Evolutionary conservation across 208 protist species (phyloP).

Genomic region (Wallacemonas sp.): DNA sequence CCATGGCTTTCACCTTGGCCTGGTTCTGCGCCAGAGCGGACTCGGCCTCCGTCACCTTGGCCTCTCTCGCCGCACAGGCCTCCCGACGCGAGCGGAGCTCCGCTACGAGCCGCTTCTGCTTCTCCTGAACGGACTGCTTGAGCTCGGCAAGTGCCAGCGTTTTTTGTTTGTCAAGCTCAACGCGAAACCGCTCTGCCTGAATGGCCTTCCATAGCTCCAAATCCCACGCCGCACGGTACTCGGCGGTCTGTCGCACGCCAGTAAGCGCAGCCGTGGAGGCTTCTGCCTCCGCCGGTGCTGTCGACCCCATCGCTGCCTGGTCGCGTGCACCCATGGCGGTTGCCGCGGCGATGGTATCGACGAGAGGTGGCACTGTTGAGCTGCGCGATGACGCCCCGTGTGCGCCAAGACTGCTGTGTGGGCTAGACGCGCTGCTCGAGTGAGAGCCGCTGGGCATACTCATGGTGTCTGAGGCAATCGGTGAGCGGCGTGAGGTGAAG

Average conservation of each 20-base stretch:
- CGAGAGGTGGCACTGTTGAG: no score
- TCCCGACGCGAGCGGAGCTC: slow-evolving; percentile 22
- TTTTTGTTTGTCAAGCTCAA: slow-evolving; percentile 54
- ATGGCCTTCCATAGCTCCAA: slow-evolving; percentile 87
- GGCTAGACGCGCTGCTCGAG: no score
- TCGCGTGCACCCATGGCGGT: no score
- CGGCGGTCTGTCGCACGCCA: slow-evolving; percentile 67
- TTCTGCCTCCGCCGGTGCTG: neutral
- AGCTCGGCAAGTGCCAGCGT: slow-evolving; percentile 40
- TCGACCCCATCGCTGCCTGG: neutral
- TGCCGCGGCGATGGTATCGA: no score
- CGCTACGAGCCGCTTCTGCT: slow-evolving; percentile 32
- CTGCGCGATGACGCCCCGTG: no score
- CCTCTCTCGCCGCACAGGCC: slow-evolving; percentile 33
- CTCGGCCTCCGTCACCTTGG: slow-evolving; percentile 33
- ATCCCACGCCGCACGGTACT: slow-evolving; percentile 88
- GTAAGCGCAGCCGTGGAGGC: slow-evolving; percentile 8
- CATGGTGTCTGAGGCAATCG: no score
- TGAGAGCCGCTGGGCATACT: no score
- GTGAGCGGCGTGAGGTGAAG: no score
- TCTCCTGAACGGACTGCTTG: slow-evolving; percentile 25
- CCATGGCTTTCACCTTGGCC: slow-evolving; percentile 45
- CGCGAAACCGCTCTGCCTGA: slow-evolving; percentile 66
- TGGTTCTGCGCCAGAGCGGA: slow-evolving; percentile 36
- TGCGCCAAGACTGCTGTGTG: no score